Evolutionary conservation across 1,284 basidiomycete genomes (phyloP), one percentile per base, ranked within the genome.

Genomic region (Leccinum griseonigrum): DNA sequence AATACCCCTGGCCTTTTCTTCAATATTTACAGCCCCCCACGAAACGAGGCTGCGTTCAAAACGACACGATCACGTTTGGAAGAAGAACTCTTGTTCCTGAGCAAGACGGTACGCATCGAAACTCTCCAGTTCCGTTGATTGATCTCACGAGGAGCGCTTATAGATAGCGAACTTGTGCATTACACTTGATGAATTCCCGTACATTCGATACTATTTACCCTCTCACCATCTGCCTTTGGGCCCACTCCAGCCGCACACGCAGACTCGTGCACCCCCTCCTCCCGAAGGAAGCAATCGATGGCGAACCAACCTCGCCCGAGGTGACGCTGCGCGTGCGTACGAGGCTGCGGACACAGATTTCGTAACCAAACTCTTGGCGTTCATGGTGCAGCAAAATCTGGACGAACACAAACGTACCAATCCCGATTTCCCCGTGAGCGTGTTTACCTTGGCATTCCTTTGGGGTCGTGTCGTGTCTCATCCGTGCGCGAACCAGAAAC

Each of bases 181-280:
- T 28, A 88, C 94, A 0, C 78, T 99, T 56, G 92, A 95, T 72
- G 97, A 99, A 75, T 95, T 91, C 70, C 97, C 97, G 0, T 90
- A 88, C 73, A 92, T 99, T 67, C 91, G 97, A 28, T 99, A 98
- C 78, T 98, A 98, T 75, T 79, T 92, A 59, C 95, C 97, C 3
- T 78, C 85, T 10, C 85, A 92, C 68, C 94, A 97, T 71, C 81
- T 83, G 2, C 94, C 95, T 0, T 82, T 99, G 16, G 97, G 97
- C 2, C 88, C 96, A 0, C 83, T 96, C 50, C 86, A 88, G 65
- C 89, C 89, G 4, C 77, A 85, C 64, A 77, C 76, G 4, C 77
- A 84, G 67, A 86, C 84, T 55, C 80, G 86, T 52, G 79, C 84
- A 28, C 81, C 85, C 13, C 84, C 88, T n/a, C 85, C 85, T 38